phyloP scores from a whole-genome alignment of 2,329 filamentous ascomycete species.

The Colletotrichum costaricense region DNA sequence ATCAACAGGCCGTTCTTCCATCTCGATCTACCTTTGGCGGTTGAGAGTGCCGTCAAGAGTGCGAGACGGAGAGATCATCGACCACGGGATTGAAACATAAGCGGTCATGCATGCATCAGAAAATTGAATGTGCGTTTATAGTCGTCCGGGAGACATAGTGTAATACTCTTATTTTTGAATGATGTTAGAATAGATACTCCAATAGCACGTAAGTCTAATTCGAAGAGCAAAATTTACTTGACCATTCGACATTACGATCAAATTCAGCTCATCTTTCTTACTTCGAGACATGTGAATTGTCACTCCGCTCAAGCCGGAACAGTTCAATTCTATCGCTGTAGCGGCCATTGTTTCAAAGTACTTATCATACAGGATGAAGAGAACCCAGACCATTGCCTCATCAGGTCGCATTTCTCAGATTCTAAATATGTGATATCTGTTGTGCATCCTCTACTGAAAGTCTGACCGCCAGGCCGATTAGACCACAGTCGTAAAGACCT shows the following conservation, averaged over 20 bases:
- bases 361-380: not conserved
- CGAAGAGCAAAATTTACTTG: too few relatives aligned
- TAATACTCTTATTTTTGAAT: not conserved
- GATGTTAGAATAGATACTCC: not conserved
- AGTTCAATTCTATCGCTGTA: too few relatives aligned
- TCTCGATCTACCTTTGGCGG: slow-evolving; percentile 55
- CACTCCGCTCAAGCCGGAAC: too few relatives aligned
- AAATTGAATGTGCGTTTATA: not conserved
- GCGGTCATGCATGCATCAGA: not conserved
- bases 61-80: not conserved
- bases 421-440: not conserved
- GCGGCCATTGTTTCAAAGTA: not conserved
- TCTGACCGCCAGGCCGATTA: not conserved
- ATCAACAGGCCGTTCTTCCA: slow-evolving; percentile 62
- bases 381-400: not conserved
- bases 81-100: not conserved
- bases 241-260: too few relatives aligned
- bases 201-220: not conserved
- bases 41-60: slow-evolving; percentile 47
- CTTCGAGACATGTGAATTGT: too few relatives aligned
- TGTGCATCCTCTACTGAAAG: not conserved
- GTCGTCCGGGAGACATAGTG: not conserved
- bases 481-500: slow-evolving; percentile 50
- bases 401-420: not conserved
- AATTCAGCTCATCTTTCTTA: too few relatives aligned